Evolutionary conservation across 768 basidiomycete genomes (phyloP).

Genomic region (Russula abietina): DNA sequence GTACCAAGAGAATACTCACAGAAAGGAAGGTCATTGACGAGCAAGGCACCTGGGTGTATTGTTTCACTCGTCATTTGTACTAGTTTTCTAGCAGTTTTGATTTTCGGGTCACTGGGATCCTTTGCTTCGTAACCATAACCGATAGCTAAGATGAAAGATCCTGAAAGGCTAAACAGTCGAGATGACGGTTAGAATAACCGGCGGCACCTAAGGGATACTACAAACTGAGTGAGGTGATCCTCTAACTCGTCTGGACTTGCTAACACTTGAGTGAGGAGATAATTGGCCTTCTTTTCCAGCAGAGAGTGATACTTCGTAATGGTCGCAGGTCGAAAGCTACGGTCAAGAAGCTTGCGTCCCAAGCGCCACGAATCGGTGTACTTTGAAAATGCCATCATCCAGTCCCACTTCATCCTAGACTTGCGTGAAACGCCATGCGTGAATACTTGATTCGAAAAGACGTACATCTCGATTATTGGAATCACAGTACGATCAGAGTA

Average conservation of each 20-base stretch:
- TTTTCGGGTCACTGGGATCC: neutral
- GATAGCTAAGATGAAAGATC: neutral
- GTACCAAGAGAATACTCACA: neutral
- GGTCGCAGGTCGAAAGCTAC: neutral
- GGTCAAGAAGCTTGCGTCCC: neutral
- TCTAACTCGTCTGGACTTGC: neutral
- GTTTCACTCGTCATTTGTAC: neutral
- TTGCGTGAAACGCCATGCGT: neutral
- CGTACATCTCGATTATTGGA: slow-evolving; percentile 1
- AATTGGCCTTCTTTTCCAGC: neutral
- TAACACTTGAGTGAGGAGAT: neutral
- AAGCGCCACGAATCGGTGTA: neutral
- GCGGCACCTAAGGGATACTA: neutral
- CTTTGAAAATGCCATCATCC: neutral
- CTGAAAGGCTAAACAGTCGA: neutral
- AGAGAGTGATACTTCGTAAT: neutral
- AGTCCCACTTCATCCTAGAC: neutral
- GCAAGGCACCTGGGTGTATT: slow-evolving; percentile 2
- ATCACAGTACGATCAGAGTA: slow-evolving; percentile 7
- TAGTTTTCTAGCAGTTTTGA: neutral
- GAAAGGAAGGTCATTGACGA: slow-evolving; percentile 15
- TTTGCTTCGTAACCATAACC: slow-evolving; percentile 4
- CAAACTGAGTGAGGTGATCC: neutral
- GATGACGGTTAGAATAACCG: neutral
- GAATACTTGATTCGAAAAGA: neutral